phyloP scores from a whole-genome alignment of 2,329 filamentous ascomycete species.

The Thielaviopsis populi region DNA sequence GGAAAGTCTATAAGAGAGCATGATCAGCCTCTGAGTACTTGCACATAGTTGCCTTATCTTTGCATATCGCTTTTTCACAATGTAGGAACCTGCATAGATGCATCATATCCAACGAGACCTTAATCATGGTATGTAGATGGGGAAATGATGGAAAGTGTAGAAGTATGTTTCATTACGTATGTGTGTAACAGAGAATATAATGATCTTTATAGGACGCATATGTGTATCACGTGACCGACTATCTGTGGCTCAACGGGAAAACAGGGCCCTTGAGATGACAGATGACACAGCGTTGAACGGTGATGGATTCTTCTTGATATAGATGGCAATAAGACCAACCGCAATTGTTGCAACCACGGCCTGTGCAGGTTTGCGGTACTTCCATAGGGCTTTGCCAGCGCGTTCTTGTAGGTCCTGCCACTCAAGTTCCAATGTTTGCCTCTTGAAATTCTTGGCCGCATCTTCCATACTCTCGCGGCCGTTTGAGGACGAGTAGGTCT shows the following conservation, averaged over 20 bases:
- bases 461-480: constrained; percentile 42
- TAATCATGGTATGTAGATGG: background rate
- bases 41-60: background rate
- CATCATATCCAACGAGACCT: background rate
- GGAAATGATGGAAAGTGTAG: background rate
- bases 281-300: constrained; percentile 14
- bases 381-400: constrained; percentile 17
- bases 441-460: constrained; percentile 51
- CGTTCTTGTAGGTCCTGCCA: constrained; percentile 21
- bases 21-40: background rate
- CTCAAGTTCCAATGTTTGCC: constrained; percentile 55
- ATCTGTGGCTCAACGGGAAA: background rate
- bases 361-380: constrained; percentile 48
- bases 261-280: background rate
- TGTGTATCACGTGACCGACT: background rate
- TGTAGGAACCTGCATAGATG: background rate
- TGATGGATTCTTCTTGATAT: constrained; percentile 38
- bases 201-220: background rate
- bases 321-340: constrained; percentile 53
- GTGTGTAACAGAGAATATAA: background rate
- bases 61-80: background rate
- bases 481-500: constrained; percentile 51
- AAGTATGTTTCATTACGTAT: background rate
- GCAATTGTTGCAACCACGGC: constrained; percentile 49
- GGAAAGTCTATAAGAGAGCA: constrained; percentile 25